Evolutionary conservation across 176 grass and related monocot species (phyloP).

Genomic region (Chrysopogon serrulatus): DNA sequence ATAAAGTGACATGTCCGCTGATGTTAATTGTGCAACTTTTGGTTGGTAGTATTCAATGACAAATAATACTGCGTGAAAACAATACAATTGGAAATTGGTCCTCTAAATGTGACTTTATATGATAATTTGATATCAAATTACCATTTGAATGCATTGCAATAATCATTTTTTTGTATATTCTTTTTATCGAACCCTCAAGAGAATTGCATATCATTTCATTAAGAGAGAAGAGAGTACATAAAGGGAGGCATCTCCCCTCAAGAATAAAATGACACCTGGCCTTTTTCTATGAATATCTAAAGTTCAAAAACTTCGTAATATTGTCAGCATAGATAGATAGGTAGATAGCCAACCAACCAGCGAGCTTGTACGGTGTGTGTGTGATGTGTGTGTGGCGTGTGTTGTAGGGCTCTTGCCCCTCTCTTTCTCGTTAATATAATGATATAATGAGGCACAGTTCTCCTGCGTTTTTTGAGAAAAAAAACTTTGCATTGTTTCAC

Average conservation of each 20-base stretch:
- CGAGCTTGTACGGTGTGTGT: too few species aligned
- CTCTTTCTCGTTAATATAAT: too few species aligned
- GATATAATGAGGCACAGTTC: too few species aligned
- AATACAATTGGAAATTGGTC: not conserved
- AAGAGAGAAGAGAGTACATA: not conserved
- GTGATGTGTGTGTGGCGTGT: too few species aligned
- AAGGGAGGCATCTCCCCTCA: not conserved
- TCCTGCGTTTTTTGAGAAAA: too few species aligned
- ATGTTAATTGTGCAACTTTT: constrained; percentile 10
- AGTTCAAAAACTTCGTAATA: not conserved
- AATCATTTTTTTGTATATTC: not conserved
- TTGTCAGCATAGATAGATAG: too few species aligned
- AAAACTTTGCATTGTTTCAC: not conserved
- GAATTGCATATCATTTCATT: not conserved
- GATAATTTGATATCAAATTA: constrained; percentile 7
- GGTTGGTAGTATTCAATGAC: not conserved
- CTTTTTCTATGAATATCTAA: not conserved
- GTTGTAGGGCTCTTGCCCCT: too few species aligned
- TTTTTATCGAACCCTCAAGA: not conserved
- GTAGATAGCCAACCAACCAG: too few species aligned
- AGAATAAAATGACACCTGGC: not conserved
- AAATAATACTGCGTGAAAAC: not conserved
- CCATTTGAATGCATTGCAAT: not conserved
- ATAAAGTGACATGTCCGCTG: not conserved
- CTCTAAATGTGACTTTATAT: not conserved